These are phyloP conservation scores for Vitis hybrid DNA, from an alignment of 177 flowering plant species.

Conservation along the genomic window DNA sequence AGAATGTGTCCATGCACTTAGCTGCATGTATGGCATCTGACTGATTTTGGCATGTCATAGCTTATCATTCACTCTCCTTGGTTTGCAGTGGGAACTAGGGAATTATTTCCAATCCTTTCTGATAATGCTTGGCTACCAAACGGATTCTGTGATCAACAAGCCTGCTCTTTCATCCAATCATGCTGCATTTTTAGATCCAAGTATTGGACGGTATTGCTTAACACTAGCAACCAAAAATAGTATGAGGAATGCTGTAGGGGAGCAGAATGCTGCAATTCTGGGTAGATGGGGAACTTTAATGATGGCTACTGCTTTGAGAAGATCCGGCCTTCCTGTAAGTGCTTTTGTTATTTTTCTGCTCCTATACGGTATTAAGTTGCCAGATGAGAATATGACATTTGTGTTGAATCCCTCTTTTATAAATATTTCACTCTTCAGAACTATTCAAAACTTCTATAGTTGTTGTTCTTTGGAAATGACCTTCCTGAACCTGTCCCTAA, in stretches of 20 bases:
- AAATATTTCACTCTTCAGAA: no score
- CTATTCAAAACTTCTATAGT: no score
- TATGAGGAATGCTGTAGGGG: slow-evolving; percentile 88
- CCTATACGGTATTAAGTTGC: not conserved
- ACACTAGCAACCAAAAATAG: slow-evolving; percentile 55
- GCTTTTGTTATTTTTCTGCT: slow-evolving; percentile 4
- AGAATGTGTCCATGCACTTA: not conserved
- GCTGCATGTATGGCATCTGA: slow-evolving; percentile 6
- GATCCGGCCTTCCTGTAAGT: slow-evolving; percentile 93
- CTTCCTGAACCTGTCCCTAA: no score
- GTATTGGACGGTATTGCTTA: slow-evolving; percentile 73
- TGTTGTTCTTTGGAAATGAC: no score
- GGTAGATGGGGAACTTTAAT: slow-evolving; percentile 73
- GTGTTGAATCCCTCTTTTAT: not conserved
- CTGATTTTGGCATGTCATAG: slow-evolving; percentile 6
- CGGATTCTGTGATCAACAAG: slow-evolving; percentile 20
- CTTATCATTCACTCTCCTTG: slow-evolving; percentile 13
- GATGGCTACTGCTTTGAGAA: slow-evolving; percentile 65
- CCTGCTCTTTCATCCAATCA: slow-evolving; percentile 31
- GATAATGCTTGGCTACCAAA: slow-evolving; percentile 48
- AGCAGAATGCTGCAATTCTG: slow-evolving; percentile 53
- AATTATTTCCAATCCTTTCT: slow-evolving; percentile 64
- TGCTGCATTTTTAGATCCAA: slow-evolving; percentile 65
- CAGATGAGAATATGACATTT: not conserved
- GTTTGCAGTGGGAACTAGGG: slow-evolving; percentile 87